Percentiles rank a stretch among this genome's conserved stretches.
phyloP scores from a whole-genome alignment of 345 rosid species.

The Diplotaxis tenuifolia region DNA sequence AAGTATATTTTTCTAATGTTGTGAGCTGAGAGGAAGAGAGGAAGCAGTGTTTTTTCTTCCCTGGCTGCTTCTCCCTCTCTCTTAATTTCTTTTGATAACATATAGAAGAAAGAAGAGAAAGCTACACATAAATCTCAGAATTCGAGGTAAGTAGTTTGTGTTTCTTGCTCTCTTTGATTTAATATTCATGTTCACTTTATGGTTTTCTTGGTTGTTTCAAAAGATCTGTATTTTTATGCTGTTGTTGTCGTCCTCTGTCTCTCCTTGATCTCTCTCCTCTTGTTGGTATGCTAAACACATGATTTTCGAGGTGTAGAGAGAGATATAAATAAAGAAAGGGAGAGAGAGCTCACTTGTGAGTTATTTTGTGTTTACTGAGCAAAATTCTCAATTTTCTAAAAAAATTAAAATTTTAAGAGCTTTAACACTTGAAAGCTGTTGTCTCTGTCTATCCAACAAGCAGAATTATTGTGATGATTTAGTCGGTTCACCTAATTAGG shows the following conservation, averaged over 20 bases:
- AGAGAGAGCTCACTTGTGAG: slow-evolving; percentile 21
- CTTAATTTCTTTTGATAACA: not conserved
- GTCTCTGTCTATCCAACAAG: slow-evolving; percentile 17
- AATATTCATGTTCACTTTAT: slow-evolving; percentile 5
- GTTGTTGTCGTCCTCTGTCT: slow-evolving; percentile 2
- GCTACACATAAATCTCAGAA: slow-evolving; percentile 9
- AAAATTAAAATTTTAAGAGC: slow-evolving; percentile 7
- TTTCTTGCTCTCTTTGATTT: slow-evolving; percentile 16
- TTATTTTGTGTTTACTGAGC: slow-evolving; percentile 2
- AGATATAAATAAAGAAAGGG: not conserved
- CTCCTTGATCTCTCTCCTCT: slow-evolving; percentile 22
- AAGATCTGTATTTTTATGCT: slow-evolving; percentile 32
- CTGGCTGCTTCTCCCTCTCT: slow-evolving; percentile 28
- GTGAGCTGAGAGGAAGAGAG: slow-evolving; percentile 21
- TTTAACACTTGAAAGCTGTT: slow-evolving; percentile 15
- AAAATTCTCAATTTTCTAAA: not conserved
- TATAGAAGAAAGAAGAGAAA: slow-evolving; percentile 19
- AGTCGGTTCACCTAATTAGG: slow-evolving; percentile 29
- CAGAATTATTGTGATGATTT: slow-evolving; percentile 5
- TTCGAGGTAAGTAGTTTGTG: slow-evolving; percentile 19
- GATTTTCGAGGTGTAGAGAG: slow-evolving; percentile 2
- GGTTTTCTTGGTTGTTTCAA: slow-evolving; percentile 17
- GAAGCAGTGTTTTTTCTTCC: slow-evolving; percentile 21
- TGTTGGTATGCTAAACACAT: slow-evolving; percentile 32
- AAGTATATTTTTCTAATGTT: not conserved